phyloP scores from a whole-genome alignment of 1,284 basidiomycete species.

The Schizophyllum commune region DNA sequence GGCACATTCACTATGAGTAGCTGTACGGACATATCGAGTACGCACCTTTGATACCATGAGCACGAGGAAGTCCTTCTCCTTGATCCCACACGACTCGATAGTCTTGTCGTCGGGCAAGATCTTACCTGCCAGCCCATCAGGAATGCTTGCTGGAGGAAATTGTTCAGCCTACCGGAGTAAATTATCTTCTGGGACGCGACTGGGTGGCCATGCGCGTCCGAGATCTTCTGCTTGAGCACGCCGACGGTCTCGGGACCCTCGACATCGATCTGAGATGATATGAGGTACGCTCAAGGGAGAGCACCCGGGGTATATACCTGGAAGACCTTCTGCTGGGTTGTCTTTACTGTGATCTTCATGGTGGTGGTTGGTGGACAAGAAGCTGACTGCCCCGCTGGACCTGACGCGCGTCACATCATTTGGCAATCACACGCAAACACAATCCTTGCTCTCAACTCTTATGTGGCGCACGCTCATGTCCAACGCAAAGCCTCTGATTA shows the following conservation, averaged over 20 bases:
- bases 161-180: constrained; percentile 44
- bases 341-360: constrained; percentile 94
- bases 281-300: not conserved
- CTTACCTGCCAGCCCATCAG: constrained; percentile 57
- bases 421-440: not conserved
- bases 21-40: not conserved
- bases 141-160: constrained; percentile 2
- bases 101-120: constrained; percentile 87
- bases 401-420: not conserved
- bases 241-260: constrained; percentile 73
- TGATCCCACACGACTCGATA: constrained; percentile 84
- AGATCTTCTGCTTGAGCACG: constrained; percentile 83
- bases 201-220: constrained; percentile 68
- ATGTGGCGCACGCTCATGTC: not conserved
- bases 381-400: not conserved
- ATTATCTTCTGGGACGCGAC: constrained; percentile 87
- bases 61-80: constrained; percentile 99
- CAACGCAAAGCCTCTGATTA: not conserved
- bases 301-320: constrained; percentile 33
- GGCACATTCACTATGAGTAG: constrained; percentile 1
- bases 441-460: not conserved
- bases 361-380: constrained; percentile 17
- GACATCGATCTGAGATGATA: constrained; percentile 61
- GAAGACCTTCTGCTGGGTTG: constrained; percentile 85
- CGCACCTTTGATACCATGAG: constrained; percentile 95